phyloP scores from a whole-genome alignment of 179 eudicot species.

The Spinacia oleracea region DNA sequence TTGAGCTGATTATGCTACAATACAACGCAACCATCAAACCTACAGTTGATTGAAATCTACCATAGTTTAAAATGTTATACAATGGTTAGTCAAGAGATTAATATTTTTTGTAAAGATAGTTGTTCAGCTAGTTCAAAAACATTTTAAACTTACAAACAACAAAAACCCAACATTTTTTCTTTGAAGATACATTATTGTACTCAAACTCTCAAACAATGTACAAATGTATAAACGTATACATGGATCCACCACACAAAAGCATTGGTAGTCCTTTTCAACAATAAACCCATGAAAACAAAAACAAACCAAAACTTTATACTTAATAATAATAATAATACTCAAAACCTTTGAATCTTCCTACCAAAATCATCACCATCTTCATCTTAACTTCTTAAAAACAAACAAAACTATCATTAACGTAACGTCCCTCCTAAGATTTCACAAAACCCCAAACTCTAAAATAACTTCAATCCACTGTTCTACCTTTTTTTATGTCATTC shows the following conservation, averaged over 20 bases:
- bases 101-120: too few species aligned
- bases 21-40: too few species aligned
- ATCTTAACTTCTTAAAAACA: too few species aligned
- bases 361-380: background rate
- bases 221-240: background rate
- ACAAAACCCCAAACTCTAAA: conserved; percentile 36
- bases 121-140: too few species aligned
- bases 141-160: too few species aligned
- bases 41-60: too few species aligned
- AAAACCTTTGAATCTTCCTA: background rate
- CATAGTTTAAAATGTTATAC: too few species aligned
- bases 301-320: conserved; percentile 4
- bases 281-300: conserved; percentile 9
- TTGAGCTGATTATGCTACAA: too few species aligned
- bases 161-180: too few species aligned
- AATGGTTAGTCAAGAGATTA: too few species aligned
- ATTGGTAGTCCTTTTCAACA: conserved; percentile 11
- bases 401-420: conserved; percentile 44
- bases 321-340: background rate
- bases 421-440: conserved; percentile 70
- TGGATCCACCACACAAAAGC: conserved; percentile 8
- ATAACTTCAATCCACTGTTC: conserved; percentile 21
- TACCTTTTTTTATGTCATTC: conserved; percentile 26
- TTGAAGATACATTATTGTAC: too few species aligned
- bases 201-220: background rate